Conservation (phyloP, 192 early-diverging fungal species). For the Linnemannia hyalina region DNA sequence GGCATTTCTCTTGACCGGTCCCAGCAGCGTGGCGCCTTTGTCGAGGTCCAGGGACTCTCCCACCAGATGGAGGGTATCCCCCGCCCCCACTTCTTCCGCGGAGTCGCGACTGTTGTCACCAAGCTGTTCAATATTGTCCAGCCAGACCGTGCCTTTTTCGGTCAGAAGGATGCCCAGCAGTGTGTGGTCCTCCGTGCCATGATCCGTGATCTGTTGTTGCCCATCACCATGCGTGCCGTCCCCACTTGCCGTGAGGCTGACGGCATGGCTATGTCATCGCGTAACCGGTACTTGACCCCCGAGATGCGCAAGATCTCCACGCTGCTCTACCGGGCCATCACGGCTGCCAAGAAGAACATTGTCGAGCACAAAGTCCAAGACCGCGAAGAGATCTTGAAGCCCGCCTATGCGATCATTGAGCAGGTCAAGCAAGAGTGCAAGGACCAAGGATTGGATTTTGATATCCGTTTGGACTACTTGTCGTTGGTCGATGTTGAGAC, state of each 20-base stretch:
- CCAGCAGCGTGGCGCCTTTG: constrained; percentile 91
- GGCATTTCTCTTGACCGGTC: constrained; percentile 87
- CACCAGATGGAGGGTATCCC: constrained; percentile 95
- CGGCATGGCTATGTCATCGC: constrained; percentile 91
- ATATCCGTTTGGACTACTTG: constrained; percentile 86
- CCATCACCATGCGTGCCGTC: constrained; percentile 77
- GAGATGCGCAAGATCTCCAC: constrained; percentile 79
- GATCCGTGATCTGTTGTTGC: constrained; percentile 90
- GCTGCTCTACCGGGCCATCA: constrained; percentile 80
- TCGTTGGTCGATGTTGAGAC: constrained; percentile 79
- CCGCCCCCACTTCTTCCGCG: constrained; percentile 96
- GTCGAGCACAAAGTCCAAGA: constrained; percentile 54
- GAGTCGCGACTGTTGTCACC: constrained; percentile 94
- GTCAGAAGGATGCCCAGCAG: constrained; percentile 98
- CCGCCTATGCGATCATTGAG: constrained; percentile 66
- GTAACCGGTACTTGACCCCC: constrained; percentile 87
- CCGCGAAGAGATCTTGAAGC: constrained; percentile 61
- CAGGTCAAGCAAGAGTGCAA: constrained; percentile 57
- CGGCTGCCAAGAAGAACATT: constrained; percentile 57
- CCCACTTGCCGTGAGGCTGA: constrained; percentile 83
- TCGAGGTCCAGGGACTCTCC: constrained; percentile 89
- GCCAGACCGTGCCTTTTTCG: constrained; percentile 90
- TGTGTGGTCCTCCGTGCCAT: constrained; percentile 82
- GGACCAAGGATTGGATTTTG: constrained; percentile 57
- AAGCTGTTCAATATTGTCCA: constrained; percentile 94